A percentile compares a stretch with the other conserved stretches of the same genome.
Evolutionary conservation across 2,329 filamentous ascomycete species (phyloP).

Genomic region (Venturia oleaginea): DNA sequence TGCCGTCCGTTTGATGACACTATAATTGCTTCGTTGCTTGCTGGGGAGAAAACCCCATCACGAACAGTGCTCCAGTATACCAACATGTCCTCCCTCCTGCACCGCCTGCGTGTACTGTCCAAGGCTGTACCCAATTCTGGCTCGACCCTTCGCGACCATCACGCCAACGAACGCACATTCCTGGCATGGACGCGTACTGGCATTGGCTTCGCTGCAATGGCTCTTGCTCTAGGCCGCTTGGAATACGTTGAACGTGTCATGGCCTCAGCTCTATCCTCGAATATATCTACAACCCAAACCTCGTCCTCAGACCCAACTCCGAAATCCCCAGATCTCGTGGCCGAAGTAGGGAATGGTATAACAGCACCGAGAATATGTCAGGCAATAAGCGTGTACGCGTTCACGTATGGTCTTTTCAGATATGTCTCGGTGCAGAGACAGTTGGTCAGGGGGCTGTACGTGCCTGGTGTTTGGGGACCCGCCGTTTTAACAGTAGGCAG

Average conservation of each 20-base stretch:
- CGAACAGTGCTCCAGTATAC: not conserved
- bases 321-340: not conserved
- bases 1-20: no score
- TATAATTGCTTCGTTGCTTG: no score
- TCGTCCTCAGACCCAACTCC: not conserved
- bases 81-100: conserved; percentile 10
- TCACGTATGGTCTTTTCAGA: not conserved
- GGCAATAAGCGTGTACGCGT: not conserved
- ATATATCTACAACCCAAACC: not conserved
- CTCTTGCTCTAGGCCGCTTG: conserved; percentile 35
- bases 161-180: conserved; percentile 46
- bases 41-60: no score
- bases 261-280: not conserved
- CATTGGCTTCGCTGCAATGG: conserved; percentile 43
- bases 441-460: not conserved
- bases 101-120: conserved; percentile 14
- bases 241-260: conserved; percentile 33
- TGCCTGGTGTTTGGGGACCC: not conserved
- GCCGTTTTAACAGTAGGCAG: not conserved
- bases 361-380: not conserved
- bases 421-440: not conserved
- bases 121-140: conserved; percentile 32
- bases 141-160: conserved; percentile 43
- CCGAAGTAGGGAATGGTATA: not conserved
- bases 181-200: conserved; percentile 45